Evolutionary conservation across 208 protist genomes (phyloP), one percentile per base, ranked within the genome.

Genomic region (Crithidia acanthocephali): DNA sequence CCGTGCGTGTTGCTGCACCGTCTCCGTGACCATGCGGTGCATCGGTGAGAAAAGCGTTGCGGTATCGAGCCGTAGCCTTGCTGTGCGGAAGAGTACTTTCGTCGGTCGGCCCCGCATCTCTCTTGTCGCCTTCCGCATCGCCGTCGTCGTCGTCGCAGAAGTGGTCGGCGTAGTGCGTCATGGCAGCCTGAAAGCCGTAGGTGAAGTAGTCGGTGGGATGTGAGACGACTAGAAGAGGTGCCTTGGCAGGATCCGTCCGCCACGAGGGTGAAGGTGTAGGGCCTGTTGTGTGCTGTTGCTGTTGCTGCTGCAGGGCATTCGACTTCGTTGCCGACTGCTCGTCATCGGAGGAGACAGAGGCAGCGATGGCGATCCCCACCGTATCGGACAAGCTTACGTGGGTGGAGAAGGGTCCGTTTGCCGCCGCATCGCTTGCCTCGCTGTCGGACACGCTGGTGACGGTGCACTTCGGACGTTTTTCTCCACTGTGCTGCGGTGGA

Each of bases 151-250:
- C 40, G 3, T 50, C 55, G 44, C 32, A 40, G 63, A 77, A 47
- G 50, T 65, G 58, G 3, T 65, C 48, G 5, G 47, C 48, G 63
- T 77, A 66, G 64, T 77, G 58, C 16, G 42, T 51, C 64, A 71
- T 45, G 8, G 72, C 53, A 8, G 72, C 53, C 45, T 77, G 72
- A 32, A 71, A 11, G 40, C 72, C 72, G 50, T 77, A 71, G 37
- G 72, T 67, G 48, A 77, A 77, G 42, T 53, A 70, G 35, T 70
- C 72, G 0, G 22, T 42, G 8, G 71, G 63, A 5, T 37, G 56
- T 16, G 72, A 77, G 0, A 22, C 57, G 20, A 42, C 27, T 30
- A 57, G 37, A 32, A 77, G 42, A 30, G 70, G 42, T 22, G 70
- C 70, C 44, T 51, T 6, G 25, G 32, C 51, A 27, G 32, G 25